phyloP scores from a whole-genome alignment of 2,329 filamentous ascomycete species.

The Mycosphaerelloides madeirae region DNA sequence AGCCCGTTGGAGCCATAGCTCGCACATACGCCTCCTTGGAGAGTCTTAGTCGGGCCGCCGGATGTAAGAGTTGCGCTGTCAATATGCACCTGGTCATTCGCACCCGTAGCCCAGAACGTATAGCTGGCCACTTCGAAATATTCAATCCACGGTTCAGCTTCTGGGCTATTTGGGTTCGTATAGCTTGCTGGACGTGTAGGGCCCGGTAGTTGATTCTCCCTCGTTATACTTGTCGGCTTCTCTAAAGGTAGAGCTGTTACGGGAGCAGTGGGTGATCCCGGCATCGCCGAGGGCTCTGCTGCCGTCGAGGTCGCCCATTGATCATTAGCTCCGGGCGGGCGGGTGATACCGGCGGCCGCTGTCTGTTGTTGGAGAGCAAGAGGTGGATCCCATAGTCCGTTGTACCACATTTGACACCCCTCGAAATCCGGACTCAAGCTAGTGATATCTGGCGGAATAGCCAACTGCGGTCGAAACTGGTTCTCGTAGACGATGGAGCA shows the following conservation, averaged over 20 bases:
- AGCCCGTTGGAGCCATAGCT: conserved; percentile 16
- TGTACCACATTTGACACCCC: conserved; percentile 27
- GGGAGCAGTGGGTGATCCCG: conserved; percentile 11
- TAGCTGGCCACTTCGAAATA: conserved; percentile 13
- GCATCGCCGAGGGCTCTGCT: conserved; percentile 12
- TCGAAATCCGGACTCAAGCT: conserved; percentile 23
- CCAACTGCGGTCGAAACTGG: conserved; percentile 23
- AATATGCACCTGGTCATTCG: conserved; percentile 11
- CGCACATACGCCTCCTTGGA: conserved; percentile 13
- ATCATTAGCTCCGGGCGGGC: conserved; percentile 2
- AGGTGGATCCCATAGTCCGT: conserved; percentile 29
- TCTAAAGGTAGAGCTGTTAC: conserved; percentile 15
- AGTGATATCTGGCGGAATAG: conserved; percentile 27
- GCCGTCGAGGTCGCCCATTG: conserved; percentile 3
- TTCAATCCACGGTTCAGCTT: conserved; percentile 13
- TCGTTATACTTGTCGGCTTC: neutral
- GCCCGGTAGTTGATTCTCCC: neutral
- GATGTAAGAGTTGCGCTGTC: conserved; percentile 14
- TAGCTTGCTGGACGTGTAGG: conserved; percentile 2
- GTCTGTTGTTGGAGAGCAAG: conserved; percentile 18
- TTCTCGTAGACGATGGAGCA: conserved; percentile 26
- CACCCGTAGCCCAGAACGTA: conserved; percentile 14
- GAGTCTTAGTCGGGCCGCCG: conserved; percentile 14
- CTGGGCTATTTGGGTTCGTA: conserved; percentile 1
- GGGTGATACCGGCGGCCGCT: conserved; percentile 14